Conservation (phyloP, 371 early-diverging fungal species). For the Phascolomyces articulosus region DNA sequence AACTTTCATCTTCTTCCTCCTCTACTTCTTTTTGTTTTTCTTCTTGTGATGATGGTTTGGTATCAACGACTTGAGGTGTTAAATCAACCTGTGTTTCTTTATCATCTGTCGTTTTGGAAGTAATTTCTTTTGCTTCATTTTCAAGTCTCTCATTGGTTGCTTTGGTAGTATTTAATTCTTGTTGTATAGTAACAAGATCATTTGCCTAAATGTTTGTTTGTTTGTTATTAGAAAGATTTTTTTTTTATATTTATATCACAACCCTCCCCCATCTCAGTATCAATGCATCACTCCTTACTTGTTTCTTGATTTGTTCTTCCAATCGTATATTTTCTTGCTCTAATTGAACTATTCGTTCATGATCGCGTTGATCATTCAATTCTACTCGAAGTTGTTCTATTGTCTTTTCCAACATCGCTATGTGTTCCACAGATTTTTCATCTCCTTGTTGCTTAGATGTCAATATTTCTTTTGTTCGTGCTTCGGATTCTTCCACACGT, state of each 20-base stretch:
- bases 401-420: constrained; percentile 13
- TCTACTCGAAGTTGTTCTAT: constrained; percentile 8
- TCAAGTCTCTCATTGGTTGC: background rate
- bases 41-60: constrained; percentile 7
- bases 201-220: background rate
- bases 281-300: constrained; percentile 2
- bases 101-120: constrained; percentile 9
- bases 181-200: background rate
- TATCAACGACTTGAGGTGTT: constrained; percentile 8
- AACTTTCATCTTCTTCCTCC: constrained; percentile 35
- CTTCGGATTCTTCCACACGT: constrained; percentile 34
- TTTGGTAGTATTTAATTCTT: background rate
- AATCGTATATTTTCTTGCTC: constrained; percentile 20
- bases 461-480: constrained; percentile 18
- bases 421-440: constrained; percentile 3
- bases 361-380: constrained; percentile 9
- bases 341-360: constrained; percentile 18
- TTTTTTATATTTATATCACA: too few species aligned
- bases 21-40: constrained; percentile 2
- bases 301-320: constrained; percentile 16
- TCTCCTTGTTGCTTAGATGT: constrained; percentile 12
- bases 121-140: constrained; percentile 5
- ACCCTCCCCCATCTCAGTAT: background rate
- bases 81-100: constrained; percentile 24
- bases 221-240: background rate